Percentiles rank a stretch among this genome's conserved stretches.
These are phyloP conservation scores for Pythium biforme DNA, from an alignment of 352 stramenopile genomes.

Conservation along the genomic window DNA sequence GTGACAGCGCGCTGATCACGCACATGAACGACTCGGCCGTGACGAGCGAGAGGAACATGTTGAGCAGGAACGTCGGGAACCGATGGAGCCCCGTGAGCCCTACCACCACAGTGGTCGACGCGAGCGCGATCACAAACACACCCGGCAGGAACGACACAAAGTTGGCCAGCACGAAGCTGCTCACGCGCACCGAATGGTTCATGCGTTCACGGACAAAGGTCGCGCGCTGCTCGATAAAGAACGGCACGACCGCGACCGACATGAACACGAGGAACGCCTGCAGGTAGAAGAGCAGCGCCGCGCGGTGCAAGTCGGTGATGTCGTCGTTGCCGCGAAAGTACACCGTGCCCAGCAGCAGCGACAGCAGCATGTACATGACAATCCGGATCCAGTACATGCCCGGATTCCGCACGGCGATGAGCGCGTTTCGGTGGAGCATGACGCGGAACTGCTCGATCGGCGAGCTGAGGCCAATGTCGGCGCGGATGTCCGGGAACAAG, in stretches of 20 bases:
- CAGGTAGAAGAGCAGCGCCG: slow-evolving; percentile 84
- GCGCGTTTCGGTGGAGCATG: slow-evolving; percentile 48
- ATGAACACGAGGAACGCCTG: slow-evolving; percentile 92
- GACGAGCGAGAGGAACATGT: slow-evolving; percentile 76
- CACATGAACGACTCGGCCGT: slow-evolving; percentile 81
- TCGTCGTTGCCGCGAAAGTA: slow-evolving; percentile 48
- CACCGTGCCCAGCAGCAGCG: slow-evolving; percentile 72
- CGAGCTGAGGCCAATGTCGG: slow-evolving; percentile 29
- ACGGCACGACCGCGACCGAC: slow-evolving; percentile 84
- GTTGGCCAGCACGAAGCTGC: slow-evolving; percentile 72
- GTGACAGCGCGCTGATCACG: slow-evolving; percentile 66
- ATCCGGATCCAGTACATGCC: slow-evolving; percentile 79
- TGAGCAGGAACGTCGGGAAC: slow-evolving; percentile 63
- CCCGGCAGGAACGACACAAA: slow-evolving; percentile 64
- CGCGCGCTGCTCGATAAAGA: slow-evolving; percentile 78
- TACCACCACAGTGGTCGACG: slow-evolving; percentile 48
- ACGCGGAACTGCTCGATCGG: slow-evolving; percentile 52
- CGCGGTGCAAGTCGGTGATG: slow-evolving; percentile 23
- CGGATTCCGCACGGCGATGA: slow-evolving; percentile 66
- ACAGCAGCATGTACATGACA: slow-evolving; percentile 79
- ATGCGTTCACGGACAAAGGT: slow-evolving; percentile 82
- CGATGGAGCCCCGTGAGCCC: slow-evolving; percentile 47
- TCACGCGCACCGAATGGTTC: slow-evolving; percentile 75
- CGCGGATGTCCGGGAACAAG: slow-evolving; percentile 30
- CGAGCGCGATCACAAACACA: slow-evolving; percentile 53